Evolutionary conservation across 2,329 filamentous ascomycete genomes (phyloP).

Genomic region (Xylariaceae sp.): DNA sequence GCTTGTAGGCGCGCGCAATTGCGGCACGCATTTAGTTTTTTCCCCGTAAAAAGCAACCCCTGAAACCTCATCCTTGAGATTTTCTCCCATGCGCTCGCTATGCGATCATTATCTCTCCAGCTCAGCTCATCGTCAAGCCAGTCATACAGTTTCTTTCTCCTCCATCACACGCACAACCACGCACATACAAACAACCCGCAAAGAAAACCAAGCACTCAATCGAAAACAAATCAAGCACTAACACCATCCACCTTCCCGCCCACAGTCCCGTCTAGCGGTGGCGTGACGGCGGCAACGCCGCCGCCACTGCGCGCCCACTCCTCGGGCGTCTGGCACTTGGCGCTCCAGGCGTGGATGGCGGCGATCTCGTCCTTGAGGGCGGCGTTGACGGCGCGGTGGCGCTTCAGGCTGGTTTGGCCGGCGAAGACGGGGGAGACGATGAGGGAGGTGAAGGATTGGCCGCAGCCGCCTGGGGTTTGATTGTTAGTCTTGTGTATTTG

Average conservation of each 20-base stretch:
- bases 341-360: slow-evolving; percentile 89
- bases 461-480: slow-evolving; percentile 48
- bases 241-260: slow-evolving; percentile 40
- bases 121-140: background rate
- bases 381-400: slow-evolving; percentile 80
- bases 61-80: too few relatives aligned
- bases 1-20: too few relatives aligned
- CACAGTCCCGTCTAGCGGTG: slow-evolving; percentile 42
- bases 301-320: slow-evolving; percentile 63
- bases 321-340: slow-evolving; percentile 86
- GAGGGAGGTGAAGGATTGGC: slow-evolving; percentile 55
- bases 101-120: background rate
- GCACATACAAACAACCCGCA: too few relatives aligned
- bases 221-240: slow-evolving; percentile 23
- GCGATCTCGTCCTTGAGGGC: slow-evolving; percentile 83
- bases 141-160: too few relatives aligned
- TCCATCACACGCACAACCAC: too few relatives aligned
- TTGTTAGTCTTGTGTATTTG: slow-evolving; percentile 1
- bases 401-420: slow-evolving; percentile 70
- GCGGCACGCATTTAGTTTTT: background rate
- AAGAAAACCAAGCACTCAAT: too few relatives aligned
- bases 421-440: slow-evolving; percentile 63
- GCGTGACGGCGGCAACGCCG: slow-evolving; percentile 13
- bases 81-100: background rate
- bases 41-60: too few relatives aligned